Base-by-base conservation (phyloP, 257 asterid genomes). In the Voacanga thouarsii region DNA sequence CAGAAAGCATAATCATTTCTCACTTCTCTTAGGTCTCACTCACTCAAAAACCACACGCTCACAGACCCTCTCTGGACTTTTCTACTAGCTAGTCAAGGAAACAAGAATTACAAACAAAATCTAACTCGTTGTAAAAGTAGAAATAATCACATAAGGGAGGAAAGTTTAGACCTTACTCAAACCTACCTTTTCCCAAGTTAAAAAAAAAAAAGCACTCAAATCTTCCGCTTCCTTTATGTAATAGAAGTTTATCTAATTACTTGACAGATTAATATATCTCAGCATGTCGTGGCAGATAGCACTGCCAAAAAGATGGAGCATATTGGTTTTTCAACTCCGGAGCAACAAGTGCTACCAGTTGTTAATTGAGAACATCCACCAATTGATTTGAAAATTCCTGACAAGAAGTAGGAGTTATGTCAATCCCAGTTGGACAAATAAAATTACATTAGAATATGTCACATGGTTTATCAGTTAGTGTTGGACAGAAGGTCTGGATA, bases 1-100 rank as follows among this genome's bases (percentile, higher is more conserved):
- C 82, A 75, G 67, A 81, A 87, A 74, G 86, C 85, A 86, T 74
- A 82, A 90, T 88, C 87, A 89, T 83, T 76, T 84, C 75, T 55
- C 72, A 23, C 81, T 77, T 77, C 49, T 69, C 53, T 76, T 76
- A 72, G 74, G 75, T 77, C 23, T 81, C 80, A 66, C 79, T 68
- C 84, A 47, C 75, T 30, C 74, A 56, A 6, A 37, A 53, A 44
- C 59, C 67, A 63, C 67, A 66, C 6, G 23, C 59, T 18, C 59
- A 44, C 47, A 60, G 37, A n/a, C 44, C 44, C 30, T 30, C 18
- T 5, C 21, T 19, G 15, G 33, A 33, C 37, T 53, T 63, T 44
- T 63, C 57, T 16, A 63, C 59, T 64, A 3, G 43, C 37, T 77
- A 75, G 83, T 83, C 84, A 81, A 78, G 82, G 43, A 44, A 57